Evolutionary conservation across 768 basidiomycete genomes (phyloP), one percentile per base, ranked within the genome.

Genomic region (Neoboletus magnificus): DNA sequence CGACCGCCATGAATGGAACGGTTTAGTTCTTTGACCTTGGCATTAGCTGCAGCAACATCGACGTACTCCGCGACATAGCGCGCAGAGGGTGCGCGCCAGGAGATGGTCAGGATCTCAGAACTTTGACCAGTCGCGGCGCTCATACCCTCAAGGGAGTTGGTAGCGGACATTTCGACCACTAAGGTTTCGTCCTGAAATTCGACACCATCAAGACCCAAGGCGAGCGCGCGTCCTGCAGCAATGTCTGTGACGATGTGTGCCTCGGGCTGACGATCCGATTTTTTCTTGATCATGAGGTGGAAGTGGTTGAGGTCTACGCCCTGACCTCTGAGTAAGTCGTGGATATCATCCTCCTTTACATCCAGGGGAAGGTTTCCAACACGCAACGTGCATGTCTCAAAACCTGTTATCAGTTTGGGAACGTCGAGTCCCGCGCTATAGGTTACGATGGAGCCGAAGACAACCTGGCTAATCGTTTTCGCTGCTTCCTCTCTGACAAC

Each of bases 381-480:
- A 2, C 65, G 75, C 25, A 85, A 64, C 11, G 73, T 73, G 60
- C 78, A 80, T 7, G 78, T 75, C 40, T 85, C 80, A 57, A 82
- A 84, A 5, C 81, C 82, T 18, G 77, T 72, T 27, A 81, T 64
- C 30, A 82, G 57, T 32, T 71, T 63, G 37, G 66, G 67, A 37
- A 85, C 69, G n/a, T 76, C 68, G 35, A 82, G 63, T 6, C 84
- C 84, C 3, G 80, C 77, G 29, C 72, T 72, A 40, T 73, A 83
- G 3, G 80, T 80, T 20, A 81, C 76, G 40, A 84, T 68, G 42
- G 75, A 77, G 8, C 76, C 78, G 20, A 72, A 71, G 16, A 82
- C 75, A n/a, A 80, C 57, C 47, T 73, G 74, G 51, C 69, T 77
- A 12, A 77, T 71, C 2, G 73, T 75, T 45, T 71, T 71, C 4